Evolutionary conservation across 2,329 filamentous ascomycete species (phyloP).

Genomic region (Talaromyces pinophilus): DNA sequence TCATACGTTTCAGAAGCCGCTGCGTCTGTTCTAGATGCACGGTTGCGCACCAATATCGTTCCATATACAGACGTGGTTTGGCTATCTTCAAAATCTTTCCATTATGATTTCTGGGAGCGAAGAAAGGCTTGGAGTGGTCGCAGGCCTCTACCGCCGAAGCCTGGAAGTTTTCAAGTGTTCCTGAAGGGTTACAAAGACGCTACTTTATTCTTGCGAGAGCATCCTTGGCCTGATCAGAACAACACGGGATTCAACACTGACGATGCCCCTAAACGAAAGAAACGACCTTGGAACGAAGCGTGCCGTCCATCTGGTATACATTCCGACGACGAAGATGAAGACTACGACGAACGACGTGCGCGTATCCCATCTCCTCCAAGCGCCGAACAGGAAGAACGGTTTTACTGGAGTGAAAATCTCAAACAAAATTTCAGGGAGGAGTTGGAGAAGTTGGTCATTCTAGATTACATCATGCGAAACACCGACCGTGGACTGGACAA

Average conservation of each 20-base stretch:
- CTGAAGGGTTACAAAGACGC: constrained; percentile 96
- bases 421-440: constrained; percentile 94
- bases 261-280: constrained; percentile 67
- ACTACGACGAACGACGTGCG: constrained; percentile 39
- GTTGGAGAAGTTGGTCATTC: constrained; percentile 91
- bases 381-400: constrained; percentile 54
- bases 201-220: constrained; percentile 88
- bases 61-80: constrained; percentile 95
- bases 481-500: constrained; percentile 96
- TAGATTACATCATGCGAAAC: constrained; percentile 99
- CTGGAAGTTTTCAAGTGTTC: constrained; percentile 96
- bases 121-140: constrained; percentile 84
- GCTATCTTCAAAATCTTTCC: constrained; percentile 93
- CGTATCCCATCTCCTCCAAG: constrained; percentile 48
- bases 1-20: constrained; percentile 98
- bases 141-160: constrained; percentile 83
- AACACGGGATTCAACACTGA: constrained; percentile 67
- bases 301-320: constrained; percentile 69
- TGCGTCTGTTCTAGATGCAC: constrained; percentile 89
- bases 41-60: constrained; percentile 86
- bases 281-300: constrained; percentile 75
- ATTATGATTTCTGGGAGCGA: constrained; percentile 97
- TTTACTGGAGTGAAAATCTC: constrained; percentile 82
- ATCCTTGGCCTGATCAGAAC: constrained; percentile 95
- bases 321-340: constrained; percentile 63